Percentiles rank a stretch among this genome's conserved stretches.
Evolutionary conservation across 2,329 filamentous ascomycete genomes (phyloP).

Genomic region (Colletotrichum sp.): DNA sequence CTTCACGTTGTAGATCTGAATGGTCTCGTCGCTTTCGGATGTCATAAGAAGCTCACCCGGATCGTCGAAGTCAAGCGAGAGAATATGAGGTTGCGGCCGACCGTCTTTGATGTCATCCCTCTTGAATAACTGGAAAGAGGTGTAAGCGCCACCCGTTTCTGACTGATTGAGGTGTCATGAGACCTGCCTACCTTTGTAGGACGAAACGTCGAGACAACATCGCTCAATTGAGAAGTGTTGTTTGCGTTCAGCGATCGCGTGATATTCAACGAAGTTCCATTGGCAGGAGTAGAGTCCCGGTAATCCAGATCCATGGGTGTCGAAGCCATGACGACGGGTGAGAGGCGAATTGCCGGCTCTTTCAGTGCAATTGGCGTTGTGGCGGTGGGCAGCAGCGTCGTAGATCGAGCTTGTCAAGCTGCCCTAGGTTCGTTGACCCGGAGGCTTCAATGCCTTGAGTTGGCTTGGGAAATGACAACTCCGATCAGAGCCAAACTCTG

Average conservation of each 20-base stretch:
- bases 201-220: conserved; percentile 78
- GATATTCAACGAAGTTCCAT: conserved; percentile 53
- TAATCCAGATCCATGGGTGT: conserved; percentile 64
- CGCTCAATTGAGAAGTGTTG: conserved; percentile 71
- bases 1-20: conserved; percentile 93
- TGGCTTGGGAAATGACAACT: background rate
- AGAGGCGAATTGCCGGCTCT: background rate
- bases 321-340: conserved; percentile 46
- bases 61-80: conserved; percentile 96
- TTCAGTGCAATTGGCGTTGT: background rate
- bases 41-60: conserved; percentile 91
- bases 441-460: background rate
- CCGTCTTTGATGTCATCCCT: conserved; percentile 60
- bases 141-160: conserved; percentile 5
- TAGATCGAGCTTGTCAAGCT: background rate
- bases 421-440: background rate
- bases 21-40: conserved; percentile 90
- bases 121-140: conserved; percentile 56
- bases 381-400: background rate
- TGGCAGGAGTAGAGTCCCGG: conserved; percentile 42
- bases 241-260: conserved; percentile 49
- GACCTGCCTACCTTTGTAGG: conserved; percentile 72
- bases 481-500: background rate
- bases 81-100: conserved; percentile 66
- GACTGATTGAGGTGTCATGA: background rate